Conservation (phyloP, 805 yeast species). For the Candida tammaniensis region DNA sequence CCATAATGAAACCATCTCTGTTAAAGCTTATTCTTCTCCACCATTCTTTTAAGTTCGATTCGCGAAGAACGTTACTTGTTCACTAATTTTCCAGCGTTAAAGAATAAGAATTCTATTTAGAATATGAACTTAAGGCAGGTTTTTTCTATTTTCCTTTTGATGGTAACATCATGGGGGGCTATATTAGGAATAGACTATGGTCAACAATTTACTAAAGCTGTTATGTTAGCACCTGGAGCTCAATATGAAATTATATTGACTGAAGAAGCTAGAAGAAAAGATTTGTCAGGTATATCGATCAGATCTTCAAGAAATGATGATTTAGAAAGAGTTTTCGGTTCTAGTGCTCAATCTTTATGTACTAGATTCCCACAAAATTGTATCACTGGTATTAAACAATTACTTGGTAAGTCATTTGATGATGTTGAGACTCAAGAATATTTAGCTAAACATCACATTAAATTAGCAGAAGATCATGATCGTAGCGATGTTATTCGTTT, state of each 20-base stretch:
- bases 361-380: conserved; percentile 74
- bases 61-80: too few relatives aligned
- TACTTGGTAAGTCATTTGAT: conserved; percentile 63
- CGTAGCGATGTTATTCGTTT: conserved; percentile 55
- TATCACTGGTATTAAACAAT: conserved; percentile 61
- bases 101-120: too few relatives aligned
- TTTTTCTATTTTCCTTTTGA: conserved; percentile 12
- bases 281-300: conserved; percentile 72
- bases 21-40: too few relatives aligned
- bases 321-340: conserved; percentile 74
- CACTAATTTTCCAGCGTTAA: too few relatives aligned
- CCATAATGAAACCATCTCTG: too few relatives aligned
- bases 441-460: conserved; percentile 54
- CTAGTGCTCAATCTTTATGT: conserved; percentile 65
- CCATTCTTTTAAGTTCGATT: too few relatives aligned
- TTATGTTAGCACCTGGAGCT: conserved; percentile 85
- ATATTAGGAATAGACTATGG: conserved; percentile 89
- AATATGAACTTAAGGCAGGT: too few relatives aligned
- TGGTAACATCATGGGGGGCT: conserved; percentile 45
- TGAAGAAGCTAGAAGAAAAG: conserved; percentile 89
- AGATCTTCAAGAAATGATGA: conserved; percentile 41
- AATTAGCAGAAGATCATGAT: conserved; percentile 36
- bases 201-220: conserved; percentile 81
- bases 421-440: conserved; percentile 49
- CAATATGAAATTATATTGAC: conserved; percentile 86